A percentile compares a stretch with the other conserved stretches of the same genome.
phyloP scores from a whole-genome alignment of 2,329 filamentous ascomycete species.

The Penicillium sp. region DNA sequence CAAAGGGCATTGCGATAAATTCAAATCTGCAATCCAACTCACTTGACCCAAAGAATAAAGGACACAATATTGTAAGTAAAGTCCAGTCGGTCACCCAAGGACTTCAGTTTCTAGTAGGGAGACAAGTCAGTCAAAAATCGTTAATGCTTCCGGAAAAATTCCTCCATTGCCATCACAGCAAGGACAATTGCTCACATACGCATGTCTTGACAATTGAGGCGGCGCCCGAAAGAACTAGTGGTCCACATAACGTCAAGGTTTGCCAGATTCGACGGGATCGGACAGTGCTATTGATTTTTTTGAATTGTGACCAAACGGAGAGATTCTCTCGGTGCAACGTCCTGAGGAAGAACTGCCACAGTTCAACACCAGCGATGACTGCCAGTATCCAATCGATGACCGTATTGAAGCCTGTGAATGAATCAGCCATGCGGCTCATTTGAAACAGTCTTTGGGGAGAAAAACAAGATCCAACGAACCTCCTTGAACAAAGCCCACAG shows the following conservation, averaged over 20 bases:
- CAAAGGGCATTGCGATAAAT: background rate
- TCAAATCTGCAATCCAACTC: conserved; percentile 4
- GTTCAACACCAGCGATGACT: conserved; percentile 27
- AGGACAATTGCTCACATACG: conserved; percentile 18
- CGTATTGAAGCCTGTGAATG: conserved; percentile 26
- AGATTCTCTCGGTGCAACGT: conserved; percentile 20
- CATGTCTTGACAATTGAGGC: conserved; percentile 36
- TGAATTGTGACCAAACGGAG: conserved; percentile 26
- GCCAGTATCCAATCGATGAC: conserved; percentile 31
- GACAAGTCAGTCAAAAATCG: background rate
- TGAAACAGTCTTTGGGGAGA: no score
- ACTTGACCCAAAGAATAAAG: conserved; percentile 36
- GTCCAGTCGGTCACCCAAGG: conserved; percentile 28
- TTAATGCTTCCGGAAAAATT: no score
- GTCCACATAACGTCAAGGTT: conserved; percentile 29
- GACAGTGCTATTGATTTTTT: conserved; percentile 24
- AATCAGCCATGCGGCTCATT: background rate
- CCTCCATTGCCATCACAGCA: no score
- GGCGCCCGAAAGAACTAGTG: conserved; percentile 30
- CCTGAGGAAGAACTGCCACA: conserved; percentile 34
- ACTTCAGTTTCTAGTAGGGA: conserved; percentile 26
- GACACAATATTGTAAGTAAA: conserved; percentile 34
- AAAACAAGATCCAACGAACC: conserved; percentile 11
- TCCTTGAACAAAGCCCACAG: conserved; percentile 34
- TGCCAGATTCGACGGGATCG: conserved; percentile 33